Conservation (phyloP, 1,284 basidiomycete genomes). For the Volvariella volvacea region DNA sequence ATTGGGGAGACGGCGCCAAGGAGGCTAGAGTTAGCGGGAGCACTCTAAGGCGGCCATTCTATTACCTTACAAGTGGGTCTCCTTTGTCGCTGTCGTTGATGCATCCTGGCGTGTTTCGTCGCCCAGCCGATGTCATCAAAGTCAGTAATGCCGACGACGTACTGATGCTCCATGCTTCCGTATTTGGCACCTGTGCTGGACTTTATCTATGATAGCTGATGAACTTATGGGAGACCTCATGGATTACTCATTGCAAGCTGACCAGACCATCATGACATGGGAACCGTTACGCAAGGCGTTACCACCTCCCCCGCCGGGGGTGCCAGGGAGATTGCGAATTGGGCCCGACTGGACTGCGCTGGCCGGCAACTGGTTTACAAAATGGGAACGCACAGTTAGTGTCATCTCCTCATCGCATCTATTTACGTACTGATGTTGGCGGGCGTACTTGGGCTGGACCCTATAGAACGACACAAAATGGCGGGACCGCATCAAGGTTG, state of each 20-base stretch:
- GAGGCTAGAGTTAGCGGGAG: constrained; percentile 32
- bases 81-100: background rate
- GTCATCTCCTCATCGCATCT: background rate
- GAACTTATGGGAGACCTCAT: constrained; percentile 36
- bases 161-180: too few relatives aligned
- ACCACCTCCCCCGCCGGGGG: constrained; percentile 28
- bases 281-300: constrained; percentile 33
- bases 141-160: too few relatives aligned
- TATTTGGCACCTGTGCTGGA: background rate
- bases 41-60: constrained; percentile 31
- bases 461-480: constrained; percentile 28
- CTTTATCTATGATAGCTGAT: constrained; percentile 21
- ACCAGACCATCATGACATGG: constrained; percentile 33
- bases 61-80: constrained; percentile 29
- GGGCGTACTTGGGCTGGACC: too few relatives aligned
- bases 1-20: constrained; percentile 40
- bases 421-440: background rate
- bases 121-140: too few relatives aligned
- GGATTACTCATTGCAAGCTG: constrained; percentile 31
- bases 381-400: constrained; percentile 35
- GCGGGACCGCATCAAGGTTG: constrained; percentile 29
- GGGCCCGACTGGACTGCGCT: constrained; percentile 37
- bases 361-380: constrained; percentile 37
- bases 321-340: constrained; percentile 31
- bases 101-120: too few relatives aligned